Evolutionary conservation across 108 stramenopile species (phyloP).

Genomic region (Cyclotella baltica): DNA sequence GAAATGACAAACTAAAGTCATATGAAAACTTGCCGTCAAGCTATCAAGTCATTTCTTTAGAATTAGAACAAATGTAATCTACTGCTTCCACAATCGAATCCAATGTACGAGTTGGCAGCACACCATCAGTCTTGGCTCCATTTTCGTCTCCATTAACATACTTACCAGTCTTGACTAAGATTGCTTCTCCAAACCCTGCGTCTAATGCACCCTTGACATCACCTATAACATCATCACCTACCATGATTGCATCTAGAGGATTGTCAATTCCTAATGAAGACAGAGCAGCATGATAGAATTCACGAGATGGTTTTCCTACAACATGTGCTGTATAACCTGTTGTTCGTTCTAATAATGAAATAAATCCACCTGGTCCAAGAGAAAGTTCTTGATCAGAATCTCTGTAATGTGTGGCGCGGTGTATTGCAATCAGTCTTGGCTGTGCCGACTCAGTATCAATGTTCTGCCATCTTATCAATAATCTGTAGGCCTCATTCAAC

Average conservation of each 20-base stretch:
- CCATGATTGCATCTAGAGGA: constrained; percentile 58
- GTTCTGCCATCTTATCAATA: constrained; percentile 44
- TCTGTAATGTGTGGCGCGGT: constrained; percentile 59
- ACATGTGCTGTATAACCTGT: constrained; percentile 45
- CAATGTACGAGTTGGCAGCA: constrained; percentile 42
- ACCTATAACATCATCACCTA: constrained; percentile 73
- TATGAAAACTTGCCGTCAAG: no score
- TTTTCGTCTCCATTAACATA: constrained; percentile 61
- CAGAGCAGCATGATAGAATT: constrained; percentile 64
- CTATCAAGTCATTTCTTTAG: no score
- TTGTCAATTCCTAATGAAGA: constrained; percentile 29
- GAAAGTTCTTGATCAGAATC: constrained; percentile 55
- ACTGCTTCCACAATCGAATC: constrained; percentile 75
- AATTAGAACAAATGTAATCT: constrained; percentile 55
- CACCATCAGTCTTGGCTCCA: constrained; percentile 21
- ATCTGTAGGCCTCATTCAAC: constrained; percentile 72
- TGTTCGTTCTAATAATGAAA: constrained; percentile 62
- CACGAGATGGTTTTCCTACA: constrained; percentile 71
- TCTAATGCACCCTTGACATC: constrained; percentile 68
- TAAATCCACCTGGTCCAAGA: constrained; percentile 76
- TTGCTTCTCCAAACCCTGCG: constrained; percentile 59
- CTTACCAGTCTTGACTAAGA: constrained; percentile 79
- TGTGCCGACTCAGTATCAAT: background rate
- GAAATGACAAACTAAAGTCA: no score
- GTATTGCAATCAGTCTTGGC: constrained; percentile 67